phyloP scores from a whole-genome alignment of 495 filamentous ascomycete species.

The Achaetomiella virescens region DNA sequence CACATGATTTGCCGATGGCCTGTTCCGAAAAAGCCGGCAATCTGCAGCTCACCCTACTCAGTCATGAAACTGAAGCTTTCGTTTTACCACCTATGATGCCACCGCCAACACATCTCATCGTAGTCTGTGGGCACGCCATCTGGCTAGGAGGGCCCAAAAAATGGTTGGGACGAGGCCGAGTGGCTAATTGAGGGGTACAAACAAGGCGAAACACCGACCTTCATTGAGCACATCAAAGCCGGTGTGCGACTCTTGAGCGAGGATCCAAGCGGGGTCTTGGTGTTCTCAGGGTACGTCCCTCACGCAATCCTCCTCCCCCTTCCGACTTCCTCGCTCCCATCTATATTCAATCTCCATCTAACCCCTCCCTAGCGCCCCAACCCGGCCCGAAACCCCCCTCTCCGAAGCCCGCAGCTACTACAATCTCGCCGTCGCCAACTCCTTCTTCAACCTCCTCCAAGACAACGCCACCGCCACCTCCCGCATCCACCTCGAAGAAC shows the following conservation, averaged over 20 bases:
- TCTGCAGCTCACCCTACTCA: background rate
- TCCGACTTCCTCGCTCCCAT: background rate
- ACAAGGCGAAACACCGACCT: conserved; percentile 63
- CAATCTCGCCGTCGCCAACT: conserved; percentile 39
- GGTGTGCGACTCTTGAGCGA: conserved; percentile 47
- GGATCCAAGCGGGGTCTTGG: conserved; percentile 42
- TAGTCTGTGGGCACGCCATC: conserved; percentile 79
- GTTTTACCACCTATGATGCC: conserved; percentile 5
- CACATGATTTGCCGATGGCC: conserved; percentile 24
- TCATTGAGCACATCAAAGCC: conserved; percentile 62
- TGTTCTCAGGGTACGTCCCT: conserved; percentile 64
- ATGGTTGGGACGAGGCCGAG: conserved; percentile 55
- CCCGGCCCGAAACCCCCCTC: conserved; percentile 48
- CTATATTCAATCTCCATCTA: conserved; percentile 1
- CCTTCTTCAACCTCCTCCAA: conserved; percentile 38
- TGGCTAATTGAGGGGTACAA: conserved; percentile 74
- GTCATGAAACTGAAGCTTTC: background rate
- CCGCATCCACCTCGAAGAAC: conserved; percentile 50
- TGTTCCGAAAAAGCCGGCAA: conserved; percentile 14
- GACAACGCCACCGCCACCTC: no score
- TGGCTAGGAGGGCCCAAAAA: conserved; percentile 59
- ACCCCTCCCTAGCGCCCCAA: conserved; percentile 47
- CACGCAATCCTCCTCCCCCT: background rate
- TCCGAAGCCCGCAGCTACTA: conserved; percentile 66
- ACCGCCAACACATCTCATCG: conserved; percentile 48